Evolutionary conservation across 441 rosid genomes (phyloP).

Genomic region (Codiaeum variegatum): DNA sequence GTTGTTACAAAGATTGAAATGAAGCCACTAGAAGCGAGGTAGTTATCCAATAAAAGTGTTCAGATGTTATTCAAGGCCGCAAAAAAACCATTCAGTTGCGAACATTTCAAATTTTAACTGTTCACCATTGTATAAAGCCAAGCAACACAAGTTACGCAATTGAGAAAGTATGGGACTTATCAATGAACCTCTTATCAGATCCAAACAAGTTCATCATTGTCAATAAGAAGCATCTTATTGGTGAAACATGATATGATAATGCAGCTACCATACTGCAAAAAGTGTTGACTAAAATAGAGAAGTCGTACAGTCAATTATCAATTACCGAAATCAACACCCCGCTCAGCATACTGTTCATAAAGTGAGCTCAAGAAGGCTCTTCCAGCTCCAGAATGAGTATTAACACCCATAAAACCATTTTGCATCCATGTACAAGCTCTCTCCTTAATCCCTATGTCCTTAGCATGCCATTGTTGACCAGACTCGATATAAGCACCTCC

Average conservation of each 20-base stretch:
- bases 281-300: not conserved
- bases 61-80: not conserved
- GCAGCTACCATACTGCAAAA: not conserved
- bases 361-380: constrained; percentile 85
- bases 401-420: constrained; percentile 84
- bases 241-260: not conserved
- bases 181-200: too few species aligned
- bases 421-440: constrained; percentile 90
- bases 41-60: not conserved
- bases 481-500: constrained; percentile 61
- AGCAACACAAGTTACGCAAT: too few species aligned
- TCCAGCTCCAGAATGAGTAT: constrained; percentile 68
- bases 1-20: constrained; percentile 11
- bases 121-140: too few species aligned
- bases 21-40: not conserved
- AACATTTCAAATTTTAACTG: not conserved
- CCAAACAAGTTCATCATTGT: not conserved
- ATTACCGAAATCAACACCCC: constrained; percentile 96
- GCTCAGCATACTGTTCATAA: constrained; percentile 70
- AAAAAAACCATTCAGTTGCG: not conserved
- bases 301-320: constrained; percentile 2
- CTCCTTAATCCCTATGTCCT: constrained; percentile 76
- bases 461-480: constrained; percentile 63
- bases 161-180: too few species aligned
- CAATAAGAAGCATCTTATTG: not conserved